Conservation (phyloP, 176 grass and related monocot species). For the Aegilops bicornis region DNA sequence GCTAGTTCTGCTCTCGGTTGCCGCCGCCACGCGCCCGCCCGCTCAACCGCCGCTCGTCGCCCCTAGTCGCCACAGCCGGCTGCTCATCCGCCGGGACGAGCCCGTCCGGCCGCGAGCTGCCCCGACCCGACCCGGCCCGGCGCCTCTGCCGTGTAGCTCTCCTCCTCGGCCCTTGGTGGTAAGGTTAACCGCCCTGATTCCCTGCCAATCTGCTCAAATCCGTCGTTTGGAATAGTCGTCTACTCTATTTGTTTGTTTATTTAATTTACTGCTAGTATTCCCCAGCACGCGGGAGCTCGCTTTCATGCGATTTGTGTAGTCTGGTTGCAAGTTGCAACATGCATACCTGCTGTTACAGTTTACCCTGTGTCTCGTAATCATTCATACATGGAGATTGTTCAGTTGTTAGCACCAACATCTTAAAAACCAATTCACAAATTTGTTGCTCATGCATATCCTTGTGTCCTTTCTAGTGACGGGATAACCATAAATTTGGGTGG, state of each 20-base stretch:
- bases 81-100: not conserved
- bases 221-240: not conserved
- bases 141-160: not conserved
- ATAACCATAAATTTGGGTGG: not conserved
- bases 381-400: not conserved
- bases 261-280: not conserved
- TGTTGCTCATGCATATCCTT: not conserved
- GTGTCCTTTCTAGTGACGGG: not conserved
- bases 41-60: not conserved
- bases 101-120: not conserved
- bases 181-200: conserved; percentile 24
- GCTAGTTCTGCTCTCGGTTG: not conserved
- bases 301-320: not conserved
- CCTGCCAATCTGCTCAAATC: not conserved
- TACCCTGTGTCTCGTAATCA: not conserved
- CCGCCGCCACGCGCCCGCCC: not conserved
- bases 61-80: not conserved
- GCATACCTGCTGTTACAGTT: not conserved
- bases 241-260: not conserved
- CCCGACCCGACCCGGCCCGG: too few species aligned
- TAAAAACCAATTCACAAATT: not conserved
- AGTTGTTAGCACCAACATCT: not conserved
- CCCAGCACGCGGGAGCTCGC: not conserved
- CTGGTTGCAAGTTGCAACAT: not conserved
- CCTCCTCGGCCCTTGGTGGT: conserved; percentile 1